A percentile compares a stretch with the other conserved stretches of the same genome.
phyloP scores from a whole-genome alignment of 345 rosid genomes.

The Jatropha curcas region DNA sequence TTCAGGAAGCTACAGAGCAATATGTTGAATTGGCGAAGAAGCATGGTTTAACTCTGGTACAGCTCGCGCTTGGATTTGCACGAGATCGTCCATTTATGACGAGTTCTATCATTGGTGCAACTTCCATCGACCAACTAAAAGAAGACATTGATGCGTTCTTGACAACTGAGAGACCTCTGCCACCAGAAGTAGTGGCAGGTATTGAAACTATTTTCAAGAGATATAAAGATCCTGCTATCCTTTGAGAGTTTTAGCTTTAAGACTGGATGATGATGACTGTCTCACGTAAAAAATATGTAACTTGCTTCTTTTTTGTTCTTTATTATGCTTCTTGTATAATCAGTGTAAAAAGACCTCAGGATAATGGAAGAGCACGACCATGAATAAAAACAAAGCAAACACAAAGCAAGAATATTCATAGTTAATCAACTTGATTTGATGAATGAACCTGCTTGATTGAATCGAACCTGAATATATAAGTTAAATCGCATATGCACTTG shows the following conservation, averaged over 20 bases:
- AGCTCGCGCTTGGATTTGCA: conserved; percentile 74
- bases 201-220: conserved; percentile 64
- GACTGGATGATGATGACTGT: background rate
- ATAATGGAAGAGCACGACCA: background rate
- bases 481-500: no score
- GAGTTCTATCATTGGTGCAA: conserved; percentile 78
- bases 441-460: background rate
- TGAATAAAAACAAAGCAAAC: no score
- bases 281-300: background rate
- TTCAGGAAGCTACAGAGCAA: conserved; percentile 69
- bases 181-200: conserved; percentile 59
- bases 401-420: background rate
- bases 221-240: conserved; percentile 60
- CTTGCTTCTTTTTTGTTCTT: background rate
- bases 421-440: no score
- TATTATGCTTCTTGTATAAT: background rate
- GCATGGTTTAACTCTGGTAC: conserved; percentile 69
- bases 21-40: conserved; percentile 69
- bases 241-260: conserved; percentile 15
- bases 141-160: conserved; percentile 82
- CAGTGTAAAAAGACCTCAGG: background rate
- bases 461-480: no score
- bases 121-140: conserved; percentile 70
- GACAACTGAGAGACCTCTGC: conserved; percentile 59
- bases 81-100: conserved; percentile 82